These are phyloP conservation scores for Citrullus mucosospermus DNA, from an alignment of 306 rosid genomes.

Conservation along the genomic window DNA sequence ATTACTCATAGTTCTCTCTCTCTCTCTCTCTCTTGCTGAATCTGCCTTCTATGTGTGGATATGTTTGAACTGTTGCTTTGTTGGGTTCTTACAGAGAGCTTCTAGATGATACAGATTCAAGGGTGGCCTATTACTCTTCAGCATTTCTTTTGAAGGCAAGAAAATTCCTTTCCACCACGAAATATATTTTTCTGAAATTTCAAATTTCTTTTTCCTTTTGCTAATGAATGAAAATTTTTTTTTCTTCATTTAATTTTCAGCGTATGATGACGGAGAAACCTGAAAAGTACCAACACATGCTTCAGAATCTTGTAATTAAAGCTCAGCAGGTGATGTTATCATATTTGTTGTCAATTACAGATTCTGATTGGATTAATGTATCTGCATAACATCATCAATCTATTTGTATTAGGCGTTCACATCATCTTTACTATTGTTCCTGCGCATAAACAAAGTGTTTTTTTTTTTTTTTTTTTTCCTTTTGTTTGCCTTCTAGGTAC, in stretches of 20 bases:
- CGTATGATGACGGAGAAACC: constrained; percentile 96
- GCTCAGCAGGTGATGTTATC: constrained; percentile 83
- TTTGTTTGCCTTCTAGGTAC: no score
- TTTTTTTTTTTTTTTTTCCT: no score
- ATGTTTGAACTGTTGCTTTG: neutral
- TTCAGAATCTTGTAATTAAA: constrained; percentile 84
- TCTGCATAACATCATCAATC: neutral
- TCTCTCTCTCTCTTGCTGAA: neutral
- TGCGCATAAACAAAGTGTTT: neutral
- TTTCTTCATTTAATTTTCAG: constrained; percentile 25
- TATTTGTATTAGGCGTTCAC: neutral
- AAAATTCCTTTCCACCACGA: neutral
- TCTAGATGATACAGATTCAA: constrained; percentile 94
- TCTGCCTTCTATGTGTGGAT: constrained; percentile 2
- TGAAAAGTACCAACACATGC: constrained; percentile 88
- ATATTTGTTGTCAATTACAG: neutral
- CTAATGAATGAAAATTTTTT: constrained; percentile 2
- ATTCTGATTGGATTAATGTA: neutral
- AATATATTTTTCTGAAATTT: constrained; percentile 1
- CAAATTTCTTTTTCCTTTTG: constrained; percentile 3
- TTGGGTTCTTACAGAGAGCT: constrained; percentile 56
- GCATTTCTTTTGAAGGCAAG: constrained; percentile 97
- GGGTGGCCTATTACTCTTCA: constrained; percentile 93
- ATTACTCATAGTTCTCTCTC: constrained; percentile 11
- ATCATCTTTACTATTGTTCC: neutral